Evolutionary conservation across 345 rosid species (phyloP), one percentile per base, ranked within the genome.

Genomic region (Zanthoxylum bungeanum): DNA sequence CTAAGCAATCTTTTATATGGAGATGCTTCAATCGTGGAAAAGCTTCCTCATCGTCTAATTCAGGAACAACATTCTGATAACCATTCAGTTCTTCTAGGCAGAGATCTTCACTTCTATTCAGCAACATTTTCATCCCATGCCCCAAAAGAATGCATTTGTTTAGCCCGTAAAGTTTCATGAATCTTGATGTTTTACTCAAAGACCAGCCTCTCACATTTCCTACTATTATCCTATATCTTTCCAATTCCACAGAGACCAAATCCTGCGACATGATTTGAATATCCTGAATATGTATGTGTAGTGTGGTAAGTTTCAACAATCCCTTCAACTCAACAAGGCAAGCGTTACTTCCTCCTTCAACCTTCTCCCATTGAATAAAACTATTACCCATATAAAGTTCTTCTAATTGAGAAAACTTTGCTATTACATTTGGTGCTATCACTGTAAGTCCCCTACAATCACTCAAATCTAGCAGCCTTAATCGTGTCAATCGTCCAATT

Each of bases 301-400:
- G 24, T 27, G 49, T 24, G 46, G 34, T 70, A 0, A 81, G 27
- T 5, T 3, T 6, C 25, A 73, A 7, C 79, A 81, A 28, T 4
- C 8, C 8, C 47, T 65, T 73, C n/a, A 81, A 64, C 60, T 81
- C 85, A 27, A 0, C 24, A 11, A 81, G 63, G 34, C 70, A 72
- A 14, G 75, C 79, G 55, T 59, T 78, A 1, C 30, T 28, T 30
- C 30, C 14, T 17, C 28, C 12, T 25, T 50, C 65, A 17, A 60
- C 64, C 30, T 2, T 8, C 2, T 73, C 80, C 85, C 85, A 81
- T 1, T 34, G 21, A n/a, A 28, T 28, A 40, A 68, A 71, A 49
- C 66, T 66, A 4, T 53, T 22, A 3, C 40, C 47, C 62, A 78
- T 55, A 16, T 17, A 31, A 6, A 82, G 50, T 2, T 78, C 85